phyloP scores from a whole-genome alignment of 768 basidiomycete genomes.

The Trametes coccinea region DNA sequence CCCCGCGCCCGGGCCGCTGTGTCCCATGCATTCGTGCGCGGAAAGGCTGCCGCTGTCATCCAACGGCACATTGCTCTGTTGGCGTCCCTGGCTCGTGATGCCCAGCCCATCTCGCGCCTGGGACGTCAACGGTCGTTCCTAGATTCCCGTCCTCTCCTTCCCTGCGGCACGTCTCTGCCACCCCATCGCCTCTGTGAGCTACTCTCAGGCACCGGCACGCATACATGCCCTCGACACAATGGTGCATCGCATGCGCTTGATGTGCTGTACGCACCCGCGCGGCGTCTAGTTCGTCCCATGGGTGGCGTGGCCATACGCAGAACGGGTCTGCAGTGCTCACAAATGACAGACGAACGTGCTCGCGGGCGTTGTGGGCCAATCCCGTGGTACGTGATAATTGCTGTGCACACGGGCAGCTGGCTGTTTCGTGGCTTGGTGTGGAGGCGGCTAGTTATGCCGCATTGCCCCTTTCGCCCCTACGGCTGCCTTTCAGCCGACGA shows the following conservation, averaged over 20 bases:
- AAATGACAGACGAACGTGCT: constrained; percentile 22
- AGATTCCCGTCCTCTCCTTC: not conserved
- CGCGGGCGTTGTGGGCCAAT: not conserved
- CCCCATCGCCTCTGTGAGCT: no score
- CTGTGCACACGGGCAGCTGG: no score
- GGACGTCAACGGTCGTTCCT: not conserved
- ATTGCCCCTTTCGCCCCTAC: no score
- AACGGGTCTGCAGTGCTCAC: not conserved
- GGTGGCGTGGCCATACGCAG: no score
- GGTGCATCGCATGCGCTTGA: not conserved
- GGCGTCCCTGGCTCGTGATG: constrained; percentile 10
- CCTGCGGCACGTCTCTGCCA: not conserved
- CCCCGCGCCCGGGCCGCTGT: not conserved
- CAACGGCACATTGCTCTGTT: not conserved
- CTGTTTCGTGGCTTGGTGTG: no score
- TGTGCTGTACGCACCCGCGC: not conserved
- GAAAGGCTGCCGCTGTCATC: not conserved
- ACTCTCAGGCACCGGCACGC: not conserved
- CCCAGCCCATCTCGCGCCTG: not conserved
- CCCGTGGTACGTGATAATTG: no score
- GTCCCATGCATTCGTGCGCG: not conserved
- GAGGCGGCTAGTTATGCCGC: no score
- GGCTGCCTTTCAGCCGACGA: no score
- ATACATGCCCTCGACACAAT: not conserved
- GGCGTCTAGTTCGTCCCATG: not conserved